Evolutionary conservation across 2,329 filamentous ascomycete species (phyloP), one percentile per base, ranked within the genome.

Genomic region (Aspergillus tubingensis): DNA sequence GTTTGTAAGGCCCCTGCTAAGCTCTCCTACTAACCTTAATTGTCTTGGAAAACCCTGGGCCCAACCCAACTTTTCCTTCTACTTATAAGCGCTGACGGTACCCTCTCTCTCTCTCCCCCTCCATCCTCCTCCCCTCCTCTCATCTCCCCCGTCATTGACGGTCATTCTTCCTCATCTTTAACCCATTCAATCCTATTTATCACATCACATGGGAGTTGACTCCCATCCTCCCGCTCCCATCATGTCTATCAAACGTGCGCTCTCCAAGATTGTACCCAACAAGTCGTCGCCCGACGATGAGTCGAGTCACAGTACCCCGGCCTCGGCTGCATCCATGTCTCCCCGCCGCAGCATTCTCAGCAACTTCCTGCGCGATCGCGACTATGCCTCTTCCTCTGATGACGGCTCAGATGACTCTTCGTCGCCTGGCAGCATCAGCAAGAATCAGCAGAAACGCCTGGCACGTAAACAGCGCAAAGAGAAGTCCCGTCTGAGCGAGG

Each of bases 171-270:
- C 8, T 41, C 23, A 27, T 30, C n/a, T 6, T 43, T 17, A 23
- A 23, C 47, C 48, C 52, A n/a, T 54, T 36, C 32, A 36, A 36
- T 36, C 32, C 32, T 36, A 36, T 36, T 27, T 27, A 27, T 27
- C 25, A 27, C 32, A 47, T 30, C 23, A n/a, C 44, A 27, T 54
- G 52, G 52, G 52, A 44, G 21, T 13, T 11, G 17, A 17, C 39
- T 21, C 21, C 23, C 32, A 43, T 56, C 48, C 30, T 44, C 58
- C 19, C n/a, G 32, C 53, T 10, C 25, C 23, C 68, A 71, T 78
- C 44, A 85, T 79, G 71, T 85, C 82, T 25, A 82, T 79, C 59
- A 77, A 77, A 68, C 74, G 76, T 43, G 77, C 76, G 39, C 65
- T 81, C 10, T 76, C 77, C 27, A 80, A 78, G 67, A 74, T 79